These are phyloP conservation scores for Penicillium cosmopolitanum DNA, from an alignment of 495 filamentous ascomycete genomes.

Conservation along the genomic window DNA sequence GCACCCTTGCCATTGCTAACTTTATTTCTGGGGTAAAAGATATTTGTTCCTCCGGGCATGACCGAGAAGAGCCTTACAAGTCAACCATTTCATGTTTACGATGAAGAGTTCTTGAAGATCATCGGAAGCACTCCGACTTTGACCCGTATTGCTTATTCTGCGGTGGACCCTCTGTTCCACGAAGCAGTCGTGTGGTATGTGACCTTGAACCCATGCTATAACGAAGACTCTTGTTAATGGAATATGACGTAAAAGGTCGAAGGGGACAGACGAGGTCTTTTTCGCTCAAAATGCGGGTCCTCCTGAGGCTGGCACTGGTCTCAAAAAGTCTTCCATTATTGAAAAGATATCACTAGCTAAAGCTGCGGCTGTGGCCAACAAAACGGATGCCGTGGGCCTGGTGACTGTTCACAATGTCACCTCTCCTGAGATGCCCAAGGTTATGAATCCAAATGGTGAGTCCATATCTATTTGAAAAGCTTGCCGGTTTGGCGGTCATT, in stretches of 20 bases:
- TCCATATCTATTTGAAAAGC: not conserved
- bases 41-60: conserved; percentile 24
- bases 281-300: conserved; percentile 56
- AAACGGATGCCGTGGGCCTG: conserved; percentile 43
- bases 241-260: conserved; percentile 29
- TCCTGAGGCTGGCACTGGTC: conserved; percentile 47
- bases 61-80: conserved; percentile 33
- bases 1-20: not conserved
- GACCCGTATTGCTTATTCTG: conserved; percentile 25
- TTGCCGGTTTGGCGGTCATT: too few species aligned
- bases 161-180: conserved; percentile 49
- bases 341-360: conserved; percentile 51
- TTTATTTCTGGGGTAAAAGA: conserved; percentile 2
- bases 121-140: conserved; percentile 20
- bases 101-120: conserved; percentile 27
- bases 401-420: conserved; percentile 42
- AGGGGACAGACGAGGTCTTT: conserved; percentile 53
- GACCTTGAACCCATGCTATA: not conserved
- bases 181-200: conserved; percentile 56
- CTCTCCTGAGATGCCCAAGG: conserved; percentile 28
- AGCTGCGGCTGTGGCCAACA: conserved; percentile 39
- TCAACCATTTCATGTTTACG: conserved; percentile 29
- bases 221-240: not conserved
- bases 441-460: conserved; percentile 56
- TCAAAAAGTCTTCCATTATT: conserved; percentile 54